Base-by-base conservation (phyloP, 805 yeast genomes). In the Cyberlindnera samutprakarnensis region DNA sequence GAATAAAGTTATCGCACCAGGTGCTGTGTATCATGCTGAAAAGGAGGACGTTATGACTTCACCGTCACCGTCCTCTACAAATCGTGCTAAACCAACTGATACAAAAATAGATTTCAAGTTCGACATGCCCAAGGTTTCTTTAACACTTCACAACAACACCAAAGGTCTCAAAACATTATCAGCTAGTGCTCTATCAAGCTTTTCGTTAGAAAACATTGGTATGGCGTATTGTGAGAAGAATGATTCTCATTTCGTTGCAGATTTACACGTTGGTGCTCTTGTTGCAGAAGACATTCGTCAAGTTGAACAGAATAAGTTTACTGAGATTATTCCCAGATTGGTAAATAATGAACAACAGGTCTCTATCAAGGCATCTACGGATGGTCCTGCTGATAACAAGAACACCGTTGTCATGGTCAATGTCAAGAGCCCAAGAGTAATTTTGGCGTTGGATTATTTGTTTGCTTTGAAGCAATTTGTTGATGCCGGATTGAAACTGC, bases 401-500 rank as follows among this genome's bases (percentile, higher is more conserved):
- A 56, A 66, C 23, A 63, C 72, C 5, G 68, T 72, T 14, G 51
- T 71, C 3, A 67, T 77, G 47, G 49, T 81, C 5, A 74, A 86
- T 0, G 68, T 90, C 9, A 94, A 85, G 38, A 81, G 79, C 39
- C 96, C 96, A 0, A 72, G 71, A 36, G 69, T 81, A 9, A 76
- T 92, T 30, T 53, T 92, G 18, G 96, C 96, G 0, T 60, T 92
- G 43, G 97, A 88, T 50, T 88, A 85, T 54, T 49, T 90, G 22
- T 72, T 88, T 54, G 84, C 92, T 2, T 48, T 92, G 43, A 82
- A 82, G 31, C 38, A 51, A 0, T 88, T 79, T 51, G 53, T 64
- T n/a, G 77, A 70, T 34, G 62, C 61, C 27, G 83, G 75, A 0
- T 42, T 70, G 15, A 41, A 28, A 6, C 33, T 35, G 9, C 50